Evolutionary conservation across 2,329 filamentous ascomycete species (phyloP), one percentile per base, ranked within the genome.

Genomic region (Alternaria gaisen): DNA sequence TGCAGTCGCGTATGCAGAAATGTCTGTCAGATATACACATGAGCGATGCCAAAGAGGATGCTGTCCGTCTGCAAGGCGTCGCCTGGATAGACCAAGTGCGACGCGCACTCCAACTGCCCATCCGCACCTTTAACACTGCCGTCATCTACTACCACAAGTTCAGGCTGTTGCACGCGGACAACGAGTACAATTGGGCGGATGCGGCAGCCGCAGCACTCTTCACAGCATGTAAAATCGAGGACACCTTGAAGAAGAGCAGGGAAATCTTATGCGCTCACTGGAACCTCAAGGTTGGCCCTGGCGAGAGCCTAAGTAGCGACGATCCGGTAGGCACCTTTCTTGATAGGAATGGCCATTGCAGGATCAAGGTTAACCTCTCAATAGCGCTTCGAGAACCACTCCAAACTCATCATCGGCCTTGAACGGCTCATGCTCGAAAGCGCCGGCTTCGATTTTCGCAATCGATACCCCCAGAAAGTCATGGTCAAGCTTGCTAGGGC

Each of bases 141-240:
- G 93, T 91, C 65, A 89, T 91, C 16, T 97, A 97, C 77, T 99
- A 94, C 76, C 94, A 98, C 83, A 93, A 93, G 69, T 97, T 97
- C 77, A 90, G 94, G 32, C 85, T 98, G 53, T 87, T 90, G 46
- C 93, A 97, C 73, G 86, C 89, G n/a, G 92, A 94, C 69, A 88
- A 84, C 66, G 93, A 97, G 72, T 97, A 97, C 79, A 91, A 91
- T 77, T 93, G 89, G 75, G 80, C 83, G 82, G 94, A 98, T 76
- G 94, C 93, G 2, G 93, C 94, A 0, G 87, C 95, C 7, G 93
- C 95, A 1, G 91, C 93, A 24, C 83, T 99, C 9, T 94, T 98
- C 73, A 91, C 94, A 3, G 94, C 94, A 3, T 98, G 94, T 84
- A 99, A 99, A 82, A 93, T 96, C 46, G 95, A 99, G 79, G 95